These are phyloP conservation scores for Cercospora berteroae DNA, from an alignment of 2,329 filamentous ascomycete species.

Conservation along the genomic window DNA sequence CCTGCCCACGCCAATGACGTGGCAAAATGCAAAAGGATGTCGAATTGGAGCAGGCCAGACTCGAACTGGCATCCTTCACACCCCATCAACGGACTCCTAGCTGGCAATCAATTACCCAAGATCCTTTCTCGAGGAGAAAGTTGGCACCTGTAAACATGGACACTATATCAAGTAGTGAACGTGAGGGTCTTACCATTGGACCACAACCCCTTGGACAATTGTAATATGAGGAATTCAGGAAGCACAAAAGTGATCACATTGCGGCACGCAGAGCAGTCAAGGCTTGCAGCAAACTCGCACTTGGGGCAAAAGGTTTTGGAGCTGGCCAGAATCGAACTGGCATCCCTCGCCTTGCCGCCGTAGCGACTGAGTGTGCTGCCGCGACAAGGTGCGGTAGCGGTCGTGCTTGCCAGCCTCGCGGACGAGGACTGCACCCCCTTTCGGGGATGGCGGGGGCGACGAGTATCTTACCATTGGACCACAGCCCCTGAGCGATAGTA, in stretches of 20 bases:
- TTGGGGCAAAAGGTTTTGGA: neutral
- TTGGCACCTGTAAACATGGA: too few species aligned
- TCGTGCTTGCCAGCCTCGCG: neutral
- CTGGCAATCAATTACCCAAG: too few species aligned
- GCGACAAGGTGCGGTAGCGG: neutral
- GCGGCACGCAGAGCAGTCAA: too few species aligned
- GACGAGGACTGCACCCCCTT: neutral
- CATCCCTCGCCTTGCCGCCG: neutral
- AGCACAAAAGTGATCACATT: too few species aligned
- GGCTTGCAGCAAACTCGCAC: too few species aligned
- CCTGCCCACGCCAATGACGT: neutral
- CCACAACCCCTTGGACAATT: too few species aligned
- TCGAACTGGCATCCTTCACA: neutral
- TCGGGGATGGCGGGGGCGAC: neutral
- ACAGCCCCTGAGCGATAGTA: neutral
- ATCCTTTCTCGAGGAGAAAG: too few species aligned
- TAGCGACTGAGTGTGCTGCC: neutral
- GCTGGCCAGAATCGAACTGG: neutral
- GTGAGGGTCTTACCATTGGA: too few species aligned
- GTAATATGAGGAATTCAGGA: too few species aligned
- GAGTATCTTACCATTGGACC: neutral
- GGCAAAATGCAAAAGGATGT: neutral
- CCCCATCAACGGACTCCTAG: too few species aligned
- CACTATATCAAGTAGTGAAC: too few species aligned
- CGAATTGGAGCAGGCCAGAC: neutral